phyloP scores from a whole-genome alignment of 495 filamentous ascomycete species.

The Paragyromitra xinjiangensis region DNA sequence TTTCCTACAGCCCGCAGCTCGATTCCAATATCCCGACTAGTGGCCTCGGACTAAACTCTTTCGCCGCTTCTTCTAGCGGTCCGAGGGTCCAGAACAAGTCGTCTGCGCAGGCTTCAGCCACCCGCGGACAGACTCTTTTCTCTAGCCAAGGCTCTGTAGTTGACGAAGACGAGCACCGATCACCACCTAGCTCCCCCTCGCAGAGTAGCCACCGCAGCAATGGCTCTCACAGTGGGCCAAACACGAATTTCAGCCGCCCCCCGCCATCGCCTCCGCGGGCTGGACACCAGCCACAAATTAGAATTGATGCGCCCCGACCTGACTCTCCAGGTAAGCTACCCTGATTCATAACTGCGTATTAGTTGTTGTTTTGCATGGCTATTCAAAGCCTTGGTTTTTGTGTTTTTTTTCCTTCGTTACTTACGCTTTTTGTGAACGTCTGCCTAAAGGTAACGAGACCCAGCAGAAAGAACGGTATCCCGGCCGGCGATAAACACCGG shows the following conservation, averaged over 20 bases:
- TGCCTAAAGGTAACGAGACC: constrained; percentile 43
- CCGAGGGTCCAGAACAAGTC: constrained; percentile 36
- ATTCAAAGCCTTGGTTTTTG: constrained; percentile 13
- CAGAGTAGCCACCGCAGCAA: constrained; percentile 21
- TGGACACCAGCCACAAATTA: constrained; percentile 28
- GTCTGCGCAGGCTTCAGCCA: constrained; percentile 26
- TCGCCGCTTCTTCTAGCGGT: constrained; percentile 11
- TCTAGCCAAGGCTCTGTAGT: constrained; percentile 39
- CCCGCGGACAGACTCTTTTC: constrained; percentile 18
- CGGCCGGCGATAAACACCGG: constrained; percentile 26
- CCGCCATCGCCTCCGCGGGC: constrained; percentile 34
- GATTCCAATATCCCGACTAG: constrained; percentile 38
- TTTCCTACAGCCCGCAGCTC: constrained; percentile 32
- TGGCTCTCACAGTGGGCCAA: constrained; percentile 30
- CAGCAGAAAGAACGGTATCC: constrained; percentile 31
- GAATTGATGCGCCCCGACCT: constrained; percentile 33
- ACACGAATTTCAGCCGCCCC: constrained; percentile 41
- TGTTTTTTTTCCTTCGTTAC: constrained; percentile 20
- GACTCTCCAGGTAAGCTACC: constrained; percentile 34
- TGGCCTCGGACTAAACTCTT: constrained; percentile 39
- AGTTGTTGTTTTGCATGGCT: constrained; percentile 25
- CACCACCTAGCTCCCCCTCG: constrained; percentile 28
- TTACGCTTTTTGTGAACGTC: constrained; percentile 37
- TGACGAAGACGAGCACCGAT: constrained; percentile 36
- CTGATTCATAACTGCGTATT: constrained; percentile 13